Evolutionary conservation across 495 filamentous ascomycete genomes (phyloP).

Genomic region (Neurospora terricola): DNA sequence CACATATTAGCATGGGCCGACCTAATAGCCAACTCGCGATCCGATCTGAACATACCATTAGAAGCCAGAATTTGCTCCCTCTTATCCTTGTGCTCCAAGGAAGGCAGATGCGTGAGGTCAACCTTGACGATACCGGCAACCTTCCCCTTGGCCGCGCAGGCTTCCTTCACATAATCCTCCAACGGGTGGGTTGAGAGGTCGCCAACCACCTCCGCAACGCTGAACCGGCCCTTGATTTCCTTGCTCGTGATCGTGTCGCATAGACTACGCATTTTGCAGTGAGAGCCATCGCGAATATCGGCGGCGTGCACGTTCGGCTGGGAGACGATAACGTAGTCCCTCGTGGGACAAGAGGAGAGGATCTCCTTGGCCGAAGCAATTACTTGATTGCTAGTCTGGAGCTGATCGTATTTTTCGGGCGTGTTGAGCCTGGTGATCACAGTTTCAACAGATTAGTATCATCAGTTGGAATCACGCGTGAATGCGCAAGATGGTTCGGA

Average conservation of each 20-base stretch:
- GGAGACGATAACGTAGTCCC: constrained; percentile 69
- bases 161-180: constrained; percentile 18
- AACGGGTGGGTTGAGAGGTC: constrained; percentile 37
- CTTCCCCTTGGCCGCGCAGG: constrained; percentile 31
- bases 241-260: constrained; percentile 15
- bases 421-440: constrained; percentile 19
- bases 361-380: constrained; percentile 29
- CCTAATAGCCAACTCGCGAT: background rate
- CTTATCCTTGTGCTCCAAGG: constrained; percentile 26
- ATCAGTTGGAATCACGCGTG: background rate
- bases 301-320: constrained; percentile 66
- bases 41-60: constrained; percentile 42
- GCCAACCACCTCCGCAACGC: constrained; percentile 55
- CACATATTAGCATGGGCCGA: constrained; percentile 4
- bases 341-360: constrained; percentile 60
- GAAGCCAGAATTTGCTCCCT: constrained; percentile 48
- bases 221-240: constrained; percentile 17
- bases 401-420: constrained; percentile 19
- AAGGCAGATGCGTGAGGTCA: constrained; percentile 36
- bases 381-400: constrained; percentile 36
- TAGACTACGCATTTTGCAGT: constrained; percentile 22
- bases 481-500: background rate
- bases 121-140: constrained; percentile 38
- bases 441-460: constrained; percentile 9
- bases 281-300: constrained; percentile 41